Evolutionary conservation across 345 rosid species (phyloP).

Genomic region (Raphanus sativus): DNA sequence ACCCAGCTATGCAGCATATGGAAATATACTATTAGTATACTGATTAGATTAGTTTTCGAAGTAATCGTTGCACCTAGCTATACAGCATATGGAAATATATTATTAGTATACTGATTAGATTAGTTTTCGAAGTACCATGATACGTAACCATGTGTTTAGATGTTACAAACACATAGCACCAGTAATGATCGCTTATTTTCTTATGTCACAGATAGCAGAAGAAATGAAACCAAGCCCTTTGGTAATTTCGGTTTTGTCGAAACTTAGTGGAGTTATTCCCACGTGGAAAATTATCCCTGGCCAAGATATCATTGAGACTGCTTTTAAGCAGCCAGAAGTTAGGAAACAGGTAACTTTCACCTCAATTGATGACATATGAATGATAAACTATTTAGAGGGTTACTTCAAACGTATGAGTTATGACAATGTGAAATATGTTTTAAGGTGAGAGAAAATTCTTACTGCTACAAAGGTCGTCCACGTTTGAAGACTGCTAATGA

Average conservation of each 20-base stretch:
- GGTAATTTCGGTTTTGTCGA: constrained; percentile 42
- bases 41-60: not conserved
- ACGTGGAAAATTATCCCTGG: constrained; percentile 63
- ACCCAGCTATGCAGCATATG: not conserved
- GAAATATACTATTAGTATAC: not conserved
- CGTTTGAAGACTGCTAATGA: constrained; percentile 76
- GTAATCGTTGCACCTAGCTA: not conserved
- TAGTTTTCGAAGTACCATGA: not conserved
- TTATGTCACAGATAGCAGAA: constrained; percentile 56
- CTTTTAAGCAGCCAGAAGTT: constrained; percentile 64
- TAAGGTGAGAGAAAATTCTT: constrained; percentile 61
- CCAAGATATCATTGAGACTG: constrained; percentile 61
- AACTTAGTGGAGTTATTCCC: constrained; percentile 52
- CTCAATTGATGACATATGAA: too few species aligned
- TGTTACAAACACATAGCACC: not conserved
- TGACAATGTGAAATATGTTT: not conserved
- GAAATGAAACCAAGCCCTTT: constrained; percentile 56
- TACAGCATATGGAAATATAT: not conserved
- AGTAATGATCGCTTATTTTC: not conserved
- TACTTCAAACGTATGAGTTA: not conserved
- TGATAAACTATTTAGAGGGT: not conserved
- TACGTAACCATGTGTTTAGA: not conserved
- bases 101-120: not conserved
- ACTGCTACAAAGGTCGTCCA: constrained; percentile 78
- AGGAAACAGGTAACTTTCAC: constrained; percentile 54